Conservation (phyloP, 345 rosid genomes). For the Zanthoxylum bungeanum region DNA sequence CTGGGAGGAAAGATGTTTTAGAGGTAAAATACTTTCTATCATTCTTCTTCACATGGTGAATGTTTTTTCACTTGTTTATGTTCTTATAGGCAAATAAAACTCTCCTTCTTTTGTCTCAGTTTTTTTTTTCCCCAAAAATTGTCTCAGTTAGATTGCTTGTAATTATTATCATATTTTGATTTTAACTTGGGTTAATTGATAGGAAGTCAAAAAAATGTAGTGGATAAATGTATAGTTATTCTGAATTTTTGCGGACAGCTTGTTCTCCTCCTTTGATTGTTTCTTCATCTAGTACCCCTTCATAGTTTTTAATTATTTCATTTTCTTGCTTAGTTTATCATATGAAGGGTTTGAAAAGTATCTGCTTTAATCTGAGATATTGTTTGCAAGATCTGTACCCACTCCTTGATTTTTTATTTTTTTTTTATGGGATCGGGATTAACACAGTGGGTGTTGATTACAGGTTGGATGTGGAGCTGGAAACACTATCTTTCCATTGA, state of each 20-base stretch:
- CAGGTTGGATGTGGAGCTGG: slow-evolving; percentile 98
- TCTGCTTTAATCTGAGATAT: too few relatives aligned
- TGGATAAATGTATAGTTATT: background rate
- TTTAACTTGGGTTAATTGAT: background rate
- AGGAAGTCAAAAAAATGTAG: background rate
- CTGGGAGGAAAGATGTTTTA: slow-evolving; percentile 45
- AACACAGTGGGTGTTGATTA: slow-evolving; percentile 7
- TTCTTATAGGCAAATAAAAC: too few relatives aligned
- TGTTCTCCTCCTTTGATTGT: background rate
- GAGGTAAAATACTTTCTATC: slow-evolving; percentile 45
- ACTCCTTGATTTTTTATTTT: too few relatives aligned
- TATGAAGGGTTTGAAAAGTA: too few relatives aligned
- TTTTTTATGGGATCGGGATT: background rate
- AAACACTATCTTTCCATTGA: slow-evolving; percentile 77
- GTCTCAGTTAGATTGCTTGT: too few relatives aligned
- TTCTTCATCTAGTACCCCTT: too few relatives aligned
- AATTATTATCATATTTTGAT: background rate
- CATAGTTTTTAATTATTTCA: too few relatives aligned
- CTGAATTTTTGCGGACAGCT: background rate
- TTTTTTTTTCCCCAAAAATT: too few relatives aligned
- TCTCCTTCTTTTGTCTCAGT: too few relatives aligned
- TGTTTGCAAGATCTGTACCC: too few relatives aligned
- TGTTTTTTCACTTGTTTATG: background rate
- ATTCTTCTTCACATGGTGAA: background rate
- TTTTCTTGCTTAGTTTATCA: too few relatives aligned